Evolutionary conservation across 2,329 filamentous ascomycete genomes (phyloP).

Genomic region (Arthrinium puccinioides): DNA sequence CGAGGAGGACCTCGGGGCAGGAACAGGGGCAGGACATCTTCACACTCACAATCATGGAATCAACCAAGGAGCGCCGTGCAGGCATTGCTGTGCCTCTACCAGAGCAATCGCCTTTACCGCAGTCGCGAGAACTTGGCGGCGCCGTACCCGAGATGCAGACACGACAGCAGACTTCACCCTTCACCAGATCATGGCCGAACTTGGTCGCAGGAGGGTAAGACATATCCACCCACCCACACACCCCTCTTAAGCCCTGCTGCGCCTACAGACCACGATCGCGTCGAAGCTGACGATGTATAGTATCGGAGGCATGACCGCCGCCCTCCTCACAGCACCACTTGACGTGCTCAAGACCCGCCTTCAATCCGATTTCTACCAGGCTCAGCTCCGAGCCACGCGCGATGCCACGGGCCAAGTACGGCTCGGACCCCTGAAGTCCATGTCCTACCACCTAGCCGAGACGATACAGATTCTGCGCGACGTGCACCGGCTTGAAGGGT

Average conservation of each 20-base stretch:
- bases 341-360: conserved; percentile 91
- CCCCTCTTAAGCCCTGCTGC: too few species aligned
- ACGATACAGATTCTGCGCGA: conserved; percentile 79
- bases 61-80: conserved; percentile 11
- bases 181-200: conserved; percentile 82
- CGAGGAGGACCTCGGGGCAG: too few species aligned
- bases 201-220: conserved; percentile 85
- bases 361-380: conserved; percentile 91
- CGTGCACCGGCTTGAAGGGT: conserved; percentile 75
- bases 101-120: conserved; percentile 32
- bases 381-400: conserved; percentile 64
- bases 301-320: conserved; percentile 82
- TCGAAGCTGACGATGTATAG: conserved; percentile 33
- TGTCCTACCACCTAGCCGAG: conserved; percentile 70
- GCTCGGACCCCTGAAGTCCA: conserved; percentile 58
- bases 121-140: conserved; percentile 57
- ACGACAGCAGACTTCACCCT: conserved; percentile 37
- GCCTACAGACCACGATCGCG: too few species aligned
- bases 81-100: conserved; percentile 13
- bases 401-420: conserved; percentile 49
- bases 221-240: too few species aligned
- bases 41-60: too few species aligned
- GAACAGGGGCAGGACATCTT: too few species aligned
- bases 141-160: conserved; percentile 36
- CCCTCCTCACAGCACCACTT: conserved; percentile 86